A percentile compares a stretch with the other conserved stretches of the same genome.
Evolutionary conservation across 257 asterid genomes (phyloP).

Genomic region (Przewalskia tangutica): DNA sequence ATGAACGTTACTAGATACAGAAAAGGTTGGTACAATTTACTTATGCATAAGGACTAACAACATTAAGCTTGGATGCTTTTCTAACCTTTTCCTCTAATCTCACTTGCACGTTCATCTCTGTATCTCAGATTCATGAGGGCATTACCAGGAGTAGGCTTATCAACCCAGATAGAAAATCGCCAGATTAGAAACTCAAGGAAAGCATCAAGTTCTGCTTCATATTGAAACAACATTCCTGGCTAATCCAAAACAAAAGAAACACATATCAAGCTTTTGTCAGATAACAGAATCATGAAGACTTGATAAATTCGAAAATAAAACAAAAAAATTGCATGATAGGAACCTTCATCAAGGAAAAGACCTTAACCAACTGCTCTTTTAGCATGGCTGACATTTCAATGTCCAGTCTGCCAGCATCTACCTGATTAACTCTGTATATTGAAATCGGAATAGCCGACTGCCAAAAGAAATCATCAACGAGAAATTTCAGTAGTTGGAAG

Average conservation of each 20-base stretch:
- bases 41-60: not conserved
- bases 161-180: constrained; percentile 98
- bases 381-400: constrained; percentile 97
- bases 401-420: constrained; percentile 88
- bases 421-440: constrained; percentile 81
- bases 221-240: constrained; percentile 98
- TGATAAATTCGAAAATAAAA: not conserved
- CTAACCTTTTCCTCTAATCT: constrained; percentile 69
- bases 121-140: constrained; percentile 75
- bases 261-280: constrained; percentile 12
- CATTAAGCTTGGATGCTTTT: not conserved
- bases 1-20: not conserved
- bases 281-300: constrained; percentile 8
- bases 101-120: constrained; percentile 85
- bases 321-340: constrained; percentile 7
- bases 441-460: constrained; percentile 68
- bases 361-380: constrained; percentile 86
- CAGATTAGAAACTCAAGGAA: constrained; percentile 89
- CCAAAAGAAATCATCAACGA: constrained; percentile 8
- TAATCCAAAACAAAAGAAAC: constrained; percentile 57
- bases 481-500: not conserved
- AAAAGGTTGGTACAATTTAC: not conserved
- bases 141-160: constrained; percentile 96
- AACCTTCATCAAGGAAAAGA: constrained; percentile 90
- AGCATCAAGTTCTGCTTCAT: constrained; percentile 93